phyloP scores from a whole-genome alignment of 2,329 filamentous ascomycete species.

The Aspergillus nomiae region DNA sequence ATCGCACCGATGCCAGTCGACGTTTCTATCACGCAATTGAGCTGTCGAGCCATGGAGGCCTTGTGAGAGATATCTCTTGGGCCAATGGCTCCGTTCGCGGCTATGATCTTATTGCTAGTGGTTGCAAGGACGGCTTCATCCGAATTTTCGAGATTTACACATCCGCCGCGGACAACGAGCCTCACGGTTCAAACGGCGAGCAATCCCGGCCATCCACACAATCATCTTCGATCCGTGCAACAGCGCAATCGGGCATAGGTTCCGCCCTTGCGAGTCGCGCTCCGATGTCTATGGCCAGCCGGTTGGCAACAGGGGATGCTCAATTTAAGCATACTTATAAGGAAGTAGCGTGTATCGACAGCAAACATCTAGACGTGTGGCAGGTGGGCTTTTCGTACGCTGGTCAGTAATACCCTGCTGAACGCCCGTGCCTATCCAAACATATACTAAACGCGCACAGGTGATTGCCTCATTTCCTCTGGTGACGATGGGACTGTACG shows the following conservation, averaged over 20 bases:
- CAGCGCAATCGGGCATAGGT: slow-evolving; percentile 45
- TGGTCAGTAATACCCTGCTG: slow-evolving; percentile 29
- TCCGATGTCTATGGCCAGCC: slow-evolving; percentile 32
- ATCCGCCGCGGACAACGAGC: slow-evolving; percentile 26
- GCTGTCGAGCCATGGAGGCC: slow-evolving; percentile 69
- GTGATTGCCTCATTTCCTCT: slow-evolving; percentile 46
- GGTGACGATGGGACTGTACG: slow-evolving; percentile 46
- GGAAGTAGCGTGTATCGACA: slow-evolving; percentile 46
- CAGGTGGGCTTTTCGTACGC: slow-evolving; percentile 48
- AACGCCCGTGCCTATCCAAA: background rate
- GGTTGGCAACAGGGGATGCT: slow-evolving; percentile 37
- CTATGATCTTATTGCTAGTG: slow-evolving; percentile 87
- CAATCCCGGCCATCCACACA: slow-evolving; percentile 29
- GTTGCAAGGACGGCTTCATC: slow-evolving; percentile 87
- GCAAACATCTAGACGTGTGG: slow-evolving; percentile 48
- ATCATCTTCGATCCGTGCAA: slow-evolving; percentile 33
- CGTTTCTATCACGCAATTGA: slow-evolving; percentile 85
- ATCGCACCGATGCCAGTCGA: slow-evolving; percentile 71
- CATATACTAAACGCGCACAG: slow-evolving; percentile 24
- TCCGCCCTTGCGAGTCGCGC: slow-evolving; percentile 42
- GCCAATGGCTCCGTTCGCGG: slow-evolving; percentile 87
- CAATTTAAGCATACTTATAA: slow-evolving; percentile 45
- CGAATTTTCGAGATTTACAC: slow-evolving; percentile 73
- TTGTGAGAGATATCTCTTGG: slow-evolving; percentile 90
- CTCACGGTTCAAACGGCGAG: slow-evolving; percentile 29